Conservation (phyloP, 2,329 filamentous ascomycete genomes). For the Fusarium transvaalense region DNA sequence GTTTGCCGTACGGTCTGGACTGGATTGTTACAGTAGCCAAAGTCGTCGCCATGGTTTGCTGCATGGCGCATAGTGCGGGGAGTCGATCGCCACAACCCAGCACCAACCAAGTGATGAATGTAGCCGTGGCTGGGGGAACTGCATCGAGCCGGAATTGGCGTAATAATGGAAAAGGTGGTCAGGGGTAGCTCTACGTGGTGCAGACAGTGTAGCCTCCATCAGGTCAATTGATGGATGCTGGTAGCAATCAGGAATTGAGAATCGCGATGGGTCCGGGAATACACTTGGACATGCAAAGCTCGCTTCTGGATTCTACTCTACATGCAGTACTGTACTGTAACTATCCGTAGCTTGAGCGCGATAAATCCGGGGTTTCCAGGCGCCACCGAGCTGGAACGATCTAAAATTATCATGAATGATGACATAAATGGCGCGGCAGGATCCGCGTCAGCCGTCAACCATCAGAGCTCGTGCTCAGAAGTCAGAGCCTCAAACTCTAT, state of each 20-base stretch:
- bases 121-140: background rate
- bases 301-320: background rate
- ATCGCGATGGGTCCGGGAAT: background rate
- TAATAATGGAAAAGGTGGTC: background rate
- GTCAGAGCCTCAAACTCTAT: background rate
- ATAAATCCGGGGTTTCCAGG: background rate
- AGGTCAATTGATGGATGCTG: background rate
- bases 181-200: background rate
- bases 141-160: background rate
- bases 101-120: background rate
- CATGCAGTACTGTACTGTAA: background rate
- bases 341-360: background rate
- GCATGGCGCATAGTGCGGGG: background rate
- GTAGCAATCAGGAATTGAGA: background rate
- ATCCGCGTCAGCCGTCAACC: background rate
- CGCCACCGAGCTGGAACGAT: background rate
- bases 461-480: background rate
- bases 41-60: background rate
- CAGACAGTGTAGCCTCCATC: background rate
- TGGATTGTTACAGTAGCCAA: background rate
- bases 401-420: background rate
- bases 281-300: background rate
- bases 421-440: conserved; percentile 2
- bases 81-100: background rate
- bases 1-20: conserved; percentile 14